Conservation (phyloP, 78 protist genomes). For the Dictyostelium firmibasis region DNA sequence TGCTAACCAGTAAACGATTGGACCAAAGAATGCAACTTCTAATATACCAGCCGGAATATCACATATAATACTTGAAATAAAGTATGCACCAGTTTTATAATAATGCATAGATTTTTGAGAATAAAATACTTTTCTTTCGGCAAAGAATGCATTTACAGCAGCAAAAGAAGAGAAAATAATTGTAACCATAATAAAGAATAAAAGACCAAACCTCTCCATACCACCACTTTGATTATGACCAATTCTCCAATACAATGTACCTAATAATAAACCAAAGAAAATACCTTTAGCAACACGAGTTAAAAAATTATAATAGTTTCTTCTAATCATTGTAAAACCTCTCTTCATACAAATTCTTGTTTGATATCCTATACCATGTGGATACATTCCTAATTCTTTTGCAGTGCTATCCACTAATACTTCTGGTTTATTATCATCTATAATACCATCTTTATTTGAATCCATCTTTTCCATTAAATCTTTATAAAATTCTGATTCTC, state of each 20-base stretch:
- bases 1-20: conserved; percentile 68
- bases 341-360: background rate
- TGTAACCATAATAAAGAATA: conserved; percentile 61
- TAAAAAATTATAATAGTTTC: conserved; percentile 6
- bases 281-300: conserved; percentile 34
- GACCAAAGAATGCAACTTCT: conserved; percentile 56
- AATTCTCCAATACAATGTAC: conserved; percentile 18
- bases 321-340: conserved; percentile 26
- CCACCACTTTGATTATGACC: conserved; percentile 56
- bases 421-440: background rate
- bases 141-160: conserved; percentile 42
- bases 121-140: conserved; percentile 43
- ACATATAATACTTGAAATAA: conserved; percentile 15
- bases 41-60: conserved; percentile 54
- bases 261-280: conserved; percentile 32
- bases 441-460: conserved; percentile 41
- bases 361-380: background rate
- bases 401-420: background rate
- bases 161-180: conserved; percentile 66
- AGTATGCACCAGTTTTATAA: conserved; percentile 60
- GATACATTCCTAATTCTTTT: conserved; percentile 19
- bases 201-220: conserved; percentile 53
- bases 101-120: conserved; percentile 9
- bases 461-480: conserved; percentile 29
- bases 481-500: conserved; percentile 28